Conservation (phyloP, 805 yeast species). For the Myxozyma udenii region DNA sequence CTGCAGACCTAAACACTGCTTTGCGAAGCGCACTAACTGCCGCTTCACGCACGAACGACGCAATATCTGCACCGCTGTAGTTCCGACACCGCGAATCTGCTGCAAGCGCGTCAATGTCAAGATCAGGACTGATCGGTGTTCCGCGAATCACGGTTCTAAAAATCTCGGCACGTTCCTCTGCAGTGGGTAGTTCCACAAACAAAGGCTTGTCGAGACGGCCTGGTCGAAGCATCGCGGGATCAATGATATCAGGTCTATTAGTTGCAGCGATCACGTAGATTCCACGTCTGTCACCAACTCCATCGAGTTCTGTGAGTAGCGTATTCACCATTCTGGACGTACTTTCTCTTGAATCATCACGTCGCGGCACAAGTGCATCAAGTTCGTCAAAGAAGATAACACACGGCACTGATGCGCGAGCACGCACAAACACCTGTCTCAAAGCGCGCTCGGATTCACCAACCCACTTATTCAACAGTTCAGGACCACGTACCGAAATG, state of each 20-base stretch:
- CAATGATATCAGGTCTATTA: slow-evolving; percentile 96
- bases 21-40: slow-evolving; percentile 77
- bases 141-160: slow-evolving; percentile 62
- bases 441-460: slow-evolving; percentile 96
- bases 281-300: slow-evolving; percentile 87
- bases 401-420: slow-evolving; percentile 90
- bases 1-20: slow-evolving; percentile 46
- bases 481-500: slow-evolving; percentile 95
- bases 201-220: slow-evolving; percentile 92
- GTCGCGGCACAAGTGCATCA: slow-evolving; percentile 91
- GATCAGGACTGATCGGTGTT: slow-evolving; percentile 67
- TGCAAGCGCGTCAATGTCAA: slow-evolving; percentile 62
- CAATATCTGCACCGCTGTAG: slow-evolving; percentile 94
- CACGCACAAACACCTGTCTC: slow-evolving; percentile 87
- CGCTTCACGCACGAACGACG: slow-evolving; percentile 90
- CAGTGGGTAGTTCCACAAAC: slow-evolving; percentile 83
- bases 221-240: slow-evolving; percentile 96
- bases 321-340: slow-evolving; percentile 94
- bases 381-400: slow-evolving; percentile 93
- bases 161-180: slow-evolving; percentile 76
- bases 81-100: slow-evolving; percentile 77
- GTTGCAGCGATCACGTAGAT: slow-evolving; percentile 96
- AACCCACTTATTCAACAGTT: slow-evolving; percentile 85
- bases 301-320: slow-evolving; percentile 88
- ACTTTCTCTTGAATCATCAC: slow-evolving; percentile 85